These are phyloP conservation scores for Botrytis paeoniae DNA, from an alignment of 2,329 filamentous ascomycete genomes.

Conservation along the genomic window DNA sequence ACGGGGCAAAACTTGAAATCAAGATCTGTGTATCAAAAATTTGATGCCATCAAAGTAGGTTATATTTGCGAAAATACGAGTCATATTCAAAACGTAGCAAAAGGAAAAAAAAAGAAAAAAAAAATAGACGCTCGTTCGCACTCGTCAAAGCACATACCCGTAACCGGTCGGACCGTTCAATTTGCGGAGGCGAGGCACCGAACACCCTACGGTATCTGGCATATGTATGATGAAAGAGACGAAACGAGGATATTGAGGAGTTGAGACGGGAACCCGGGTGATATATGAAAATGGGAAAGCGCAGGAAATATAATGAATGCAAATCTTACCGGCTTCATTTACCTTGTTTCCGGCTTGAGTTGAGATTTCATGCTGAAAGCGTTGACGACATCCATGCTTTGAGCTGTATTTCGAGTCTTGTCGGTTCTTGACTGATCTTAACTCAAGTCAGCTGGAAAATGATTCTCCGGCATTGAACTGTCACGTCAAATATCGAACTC, in stretches of 20 bases:
- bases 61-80: conserved; percentile 3
- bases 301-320: background rate
- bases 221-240: background rate
- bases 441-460: background rate
- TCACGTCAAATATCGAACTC: background rate
- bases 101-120: background rate
- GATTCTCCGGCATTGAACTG: background rate
- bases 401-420: background rate
- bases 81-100: background rate
- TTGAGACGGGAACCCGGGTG: conserved; percentile 4
- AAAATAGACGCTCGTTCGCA: background rate
- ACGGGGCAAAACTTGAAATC: background rate
- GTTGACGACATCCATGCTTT: background rate
- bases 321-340: background rate
- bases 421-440: background rate
- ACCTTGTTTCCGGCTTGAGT: background rate
- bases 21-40: background rate
- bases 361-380: background rate
- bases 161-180: conserved; percentile 12
- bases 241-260: background rate
- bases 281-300: background rate
- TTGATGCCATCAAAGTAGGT: background rate
- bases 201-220: conserved; percentile 5
- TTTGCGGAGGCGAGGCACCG: conserved; percentile 13
- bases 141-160: conserved; percentile 8